A percentile compares a stretch with the other conserved stretches of the same genome.
phyloP scores from a whole-genome alignment of 1,284 basidiomycete species.

The Trametes polyzona region DNA sequence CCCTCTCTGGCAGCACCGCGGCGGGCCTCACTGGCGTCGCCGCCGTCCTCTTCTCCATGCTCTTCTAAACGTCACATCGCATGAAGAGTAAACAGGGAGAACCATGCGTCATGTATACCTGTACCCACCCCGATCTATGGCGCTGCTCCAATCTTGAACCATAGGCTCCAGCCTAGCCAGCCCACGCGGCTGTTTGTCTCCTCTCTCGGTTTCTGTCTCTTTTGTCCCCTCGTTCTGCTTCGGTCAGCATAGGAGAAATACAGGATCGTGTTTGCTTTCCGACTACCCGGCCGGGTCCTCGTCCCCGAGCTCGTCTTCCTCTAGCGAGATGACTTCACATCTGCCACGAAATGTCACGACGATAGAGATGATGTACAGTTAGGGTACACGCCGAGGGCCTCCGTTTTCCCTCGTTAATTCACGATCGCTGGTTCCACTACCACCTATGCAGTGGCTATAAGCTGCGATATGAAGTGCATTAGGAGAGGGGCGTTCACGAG shows the following conservation, averaged over 20 bases:
- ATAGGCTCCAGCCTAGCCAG: not conserved
- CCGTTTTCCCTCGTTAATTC: constrained; percentile 33
- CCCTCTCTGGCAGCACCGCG: constrained; percentile 28
- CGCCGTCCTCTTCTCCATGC: constrained; percentile 33
- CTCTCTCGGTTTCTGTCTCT: not conserved
- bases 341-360: constrained; percentile 26
- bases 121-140: constrained; percentile 10
- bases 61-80: constrained; percentile 25
- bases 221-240: constrained; percentile 3
- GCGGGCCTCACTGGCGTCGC: constrained; percentile 33
- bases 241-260: constrained; percentile 7
- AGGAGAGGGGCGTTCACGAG: too few species aligned
- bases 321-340: constrained; percentile 10
- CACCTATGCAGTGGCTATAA: too few species aligned
- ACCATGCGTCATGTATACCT: not conserved
- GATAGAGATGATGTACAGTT: constrained; percentile 26
- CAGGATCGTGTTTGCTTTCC: constrained; percentile 24
- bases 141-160: constrained; percentile 4
- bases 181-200: not conserved
- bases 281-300: constrained; percentile 15
- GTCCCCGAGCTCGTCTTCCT: constrained; percentile 5
- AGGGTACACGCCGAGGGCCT: constrained; percentile 24
- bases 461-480: too few species aligned
- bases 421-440: constrained; percentile 23
- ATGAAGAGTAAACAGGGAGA: not conserved